These are phyloP conservation scores for Allomyces arbusculus DNA, from an alignment of 192 early-diverging fungal genomes.

Conservation along the genomic window DNA sequence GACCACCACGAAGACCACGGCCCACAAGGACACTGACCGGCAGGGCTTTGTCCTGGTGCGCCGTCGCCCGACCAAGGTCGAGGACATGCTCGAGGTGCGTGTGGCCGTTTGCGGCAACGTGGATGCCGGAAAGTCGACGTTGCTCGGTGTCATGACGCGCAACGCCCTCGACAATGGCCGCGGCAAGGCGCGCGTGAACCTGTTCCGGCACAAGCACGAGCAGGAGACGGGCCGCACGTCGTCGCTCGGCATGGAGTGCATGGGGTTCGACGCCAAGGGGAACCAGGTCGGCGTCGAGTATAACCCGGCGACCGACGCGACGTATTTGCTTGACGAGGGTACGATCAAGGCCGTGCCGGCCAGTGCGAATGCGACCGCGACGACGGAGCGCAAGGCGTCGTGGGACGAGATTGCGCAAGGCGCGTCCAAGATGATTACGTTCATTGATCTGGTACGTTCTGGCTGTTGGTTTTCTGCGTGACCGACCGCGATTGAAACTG, in stretches of 20 bases:
- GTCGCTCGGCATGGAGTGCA: constrained; percentile 70
- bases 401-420: constrained; percentile 67
- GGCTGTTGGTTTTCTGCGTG: constrained; percentile 6
- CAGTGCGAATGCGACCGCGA: too few species aligned
- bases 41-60: constrained; percentile 45
- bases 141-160: constrained; percentile 79
- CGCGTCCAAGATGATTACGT: constrained; percentile 53
- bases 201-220: constrained; percentile 81
- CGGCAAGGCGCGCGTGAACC: constrained; percentile 68
- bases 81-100: constrained; percentile 64
- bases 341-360: too few species aligned
- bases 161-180: constrained; percentile 79
- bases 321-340: too few species aligned
- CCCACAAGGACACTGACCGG: background rate
- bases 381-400: constrained; percentile 24
- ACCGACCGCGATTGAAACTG: constrained; percentile 19
- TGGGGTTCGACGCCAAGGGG: constrained; percentile 65
- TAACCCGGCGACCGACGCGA: background rate
- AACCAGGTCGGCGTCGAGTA: background rate
- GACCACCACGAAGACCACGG: background rate
- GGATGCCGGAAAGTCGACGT: constrained; percentile 65
- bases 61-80: constrained; percentile 43
- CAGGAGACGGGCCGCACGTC: constrained; percentile 75
- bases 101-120: constrained; percentile 84
- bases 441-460: constrained; percentile 28